Conservation (phyloP, 2,329 filamentous ascomycete genomes). For the Geoglossum cookeanum region DNA sequence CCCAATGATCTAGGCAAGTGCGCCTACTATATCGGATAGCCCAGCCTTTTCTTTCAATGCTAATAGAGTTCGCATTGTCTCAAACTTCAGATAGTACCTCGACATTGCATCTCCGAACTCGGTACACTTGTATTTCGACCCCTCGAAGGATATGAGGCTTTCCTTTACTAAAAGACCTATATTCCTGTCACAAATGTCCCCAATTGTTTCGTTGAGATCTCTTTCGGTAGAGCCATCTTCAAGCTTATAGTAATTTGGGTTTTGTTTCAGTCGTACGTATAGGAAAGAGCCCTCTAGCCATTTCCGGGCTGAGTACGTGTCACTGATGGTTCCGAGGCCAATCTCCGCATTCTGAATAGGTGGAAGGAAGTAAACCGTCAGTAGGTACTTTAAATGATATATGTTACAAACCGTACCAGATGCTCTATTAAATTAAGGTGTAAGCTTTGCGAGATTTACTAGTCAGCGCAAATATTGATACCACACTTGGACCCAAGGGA, state of each 20-base stretch:
- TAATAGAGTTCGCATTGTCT: conserved; percentile 58
- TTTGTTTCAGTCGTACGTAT: conserved; percentile 51
- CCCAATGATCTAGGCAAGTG: neutral
- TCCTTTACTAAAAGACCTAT: conserved; percentile 43
- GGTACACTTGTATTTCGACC: conserved; percentile 38
- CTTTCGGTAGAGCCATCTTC: conserved; percentile 30
- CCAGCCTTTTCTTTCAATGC: conserved; percentile 39
- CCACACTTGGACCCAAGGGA: no score
- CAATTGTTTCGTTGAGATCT: conserved; percentile 43
- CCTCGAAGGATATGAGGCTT: conserved; percentile 32
- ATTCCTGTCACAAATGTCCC: conserved; percentile 50
- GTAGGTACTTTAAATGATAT: neutral
- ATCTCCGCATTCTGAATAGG: conserved; percentile 50
- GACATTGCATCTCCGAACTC: conserved; percentile 68
- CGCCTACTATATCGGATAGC: conserved; percentile 47
- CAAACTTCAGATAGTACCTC: conserved; percentile 59
- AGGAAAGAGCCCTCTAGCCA: conserved; percentile 69
- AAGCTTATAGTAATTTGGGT: conserved; percentile 51
- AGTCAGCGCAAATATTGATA: neutral
- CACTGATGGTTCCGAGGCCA: conserved; percentile 50
- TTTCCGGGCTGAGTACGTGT: conserved; percentile 42
- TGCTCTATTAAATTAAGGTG: conserved; percentile 68
- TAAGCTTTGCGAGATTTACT: conserved; percentile 30
- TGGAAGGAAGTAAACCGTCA: neutral
- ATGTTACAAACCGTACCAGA: conserved; percentile 21